Percentiles rank a stretch among this genome's conserved stretches.
phyloP scores from a whole-genome alignment of 768 basidiomycete genomes.

The Phylloporus scabripes region DNA sequence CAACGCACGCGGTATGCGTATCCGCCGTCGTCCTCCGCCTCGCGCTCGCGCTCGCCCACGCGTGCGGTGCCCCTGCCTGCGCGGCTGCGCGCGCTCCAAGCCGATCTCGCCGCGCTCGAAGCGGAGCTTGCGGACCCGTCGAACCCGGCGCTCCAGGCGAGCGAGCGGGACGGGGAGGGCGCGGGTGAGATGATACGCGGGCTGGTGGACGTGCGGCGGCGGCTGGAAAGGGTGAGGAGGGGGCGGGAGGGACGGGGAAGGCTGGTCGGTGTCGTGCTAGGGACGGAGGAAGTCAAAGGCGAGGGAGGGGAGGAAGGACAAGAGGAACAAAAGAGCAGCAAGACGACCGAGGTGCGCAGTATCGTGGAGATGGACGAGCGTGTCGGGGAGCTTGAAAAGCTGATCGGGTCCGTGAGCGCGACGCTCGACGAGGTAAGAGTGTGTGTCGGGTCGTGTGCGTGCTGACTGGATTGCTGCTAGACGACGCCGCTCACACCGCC shows the following conservation, averaged over 20 bases:
- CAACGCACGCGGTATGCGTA: slow-evolving; percentile 60
- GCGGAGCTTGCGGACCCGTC: slow-evolving; percentile 75
- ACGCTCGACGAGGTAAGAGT: slow-evolving; percentile 70
- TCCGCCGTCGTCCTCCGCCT: slow-evolving; percentile 50
- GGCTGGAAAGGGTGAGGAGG: slow-evolving; percentile 63
- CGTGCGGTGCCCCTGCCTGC: slow-evolving; percentile 44
- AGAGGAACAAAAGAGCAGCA: slow-evolving; percentile 1
- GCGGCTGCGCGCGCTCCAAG: slow-evolving; percentile 61
- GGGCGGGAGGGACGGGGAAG: slow-evolving; percentile 60
- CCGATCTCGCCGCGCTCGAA: slow-evolving; percentile 78
- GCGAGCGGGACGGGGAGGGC: slow-evolving; percentile 44
- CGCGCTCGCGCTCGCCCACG: slow-evolving; percentile 33
- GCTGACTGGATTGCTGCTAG: slow-evolving; percentile 34
- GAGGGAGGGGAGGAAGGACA: not conserved
- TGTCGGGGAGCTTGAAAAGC: slow-evolving; percentile 74
- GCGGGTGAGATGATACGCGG: slow-evolving; percentile 72
- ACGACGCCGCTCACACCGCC: slow-evolving; percentile 70
- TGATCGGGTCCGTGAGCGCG: slow-evolving; percentile 77
- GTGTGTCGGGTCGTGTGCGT: not conserved
- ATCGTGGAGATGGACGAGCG: slow-evolving; percentile 78
- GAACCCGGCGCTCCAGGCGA: slow-evolving; percentile 59
- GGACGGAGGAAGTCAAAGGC: slow-evolving; percentile 3
- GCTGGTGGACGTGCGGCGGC: slow-evolving; percentile 64
- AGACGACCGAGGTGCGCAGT: slow-evolving; percentile 36
- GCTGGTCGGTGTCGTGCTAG: slow-evolving; percentile 55